Percentiles rank a stretch among this genome's conserved stretches.
Evolutionary conservation across 352 stramenopile genomes (phyloP).

Genomic region (Paralagenidium karlingii): DNA sequence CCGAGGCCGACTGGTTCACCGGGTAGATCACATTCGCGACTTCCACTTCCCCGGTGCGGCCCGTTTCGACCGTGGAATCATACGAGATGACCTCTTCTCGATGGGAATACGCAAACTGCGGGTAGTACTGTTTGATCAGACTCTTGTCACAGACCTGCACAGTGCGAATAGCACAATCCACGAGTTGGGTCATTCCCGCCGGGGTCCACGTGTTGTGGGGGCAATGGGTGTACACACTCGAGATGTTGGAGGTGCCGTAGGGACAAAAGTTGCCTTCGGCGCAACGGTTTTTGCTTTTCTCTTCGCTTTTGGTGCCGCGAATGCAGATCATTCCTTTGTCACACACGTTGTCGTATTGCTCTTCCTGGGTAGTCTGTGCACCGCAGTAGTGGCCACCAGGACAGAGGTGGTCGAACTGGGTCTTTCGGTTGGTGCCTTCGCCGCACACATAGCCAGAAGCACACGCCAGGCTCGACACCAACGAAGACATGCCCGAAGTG

Average conservation of each 20-base stretch:
- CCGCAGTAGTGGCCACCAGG: constrained; percentile 87
- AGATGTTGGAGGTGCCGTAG: constrained; percentile 70
- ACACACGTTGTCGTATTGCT: constrained; percentile 85
- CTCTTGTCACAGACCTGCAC: constrained; percentile 93
- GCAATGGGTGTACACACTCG: constrained; percentile 81
- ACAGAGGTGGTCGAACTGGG: constrained; percentile 89
- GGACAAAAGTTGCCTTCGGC: constrained; percentile 89
- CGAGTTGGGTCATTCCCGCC: constrained; percentile 63
- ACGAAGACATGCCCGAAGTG: constrained; percentile 76
- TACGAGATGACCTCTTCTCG: constrained; percentile 35
- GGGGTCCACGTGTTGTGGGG: constrained; percentile 83
- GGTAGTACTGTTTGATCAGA: constrained; percentile 63
- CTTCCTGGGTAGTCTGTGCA: constrained; percentile 58
- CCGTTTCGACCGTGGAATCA: constrained; percentile 60
- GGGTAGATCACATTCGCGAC: constrained; percentile 86
- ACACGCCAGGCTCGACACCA: constrained; percentile 79
- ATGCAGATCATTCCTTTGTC: constrained; percentile 81
- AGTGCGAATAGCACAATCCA: constrained; percentile 78
- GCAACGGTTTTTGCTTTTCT: constrained; percentile 88
- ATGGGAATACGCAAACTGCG: constrained; percentile 55
- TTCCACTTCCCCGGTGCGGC: constrained; percentile 74
- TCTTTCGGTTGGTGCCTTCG: constrained; percentile 81
- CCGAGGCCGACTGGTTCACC: constrained; percentile 83
- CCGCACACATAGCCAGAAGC: constrained; percentile 91
- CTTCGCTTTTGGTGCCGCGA: constrained; percentile 78